Evolutionary conservation across 306 rosid genomes (phyloP), one percentile per base, ranked within the genome.

Genomic region (Cicer arietinum): DNA sequence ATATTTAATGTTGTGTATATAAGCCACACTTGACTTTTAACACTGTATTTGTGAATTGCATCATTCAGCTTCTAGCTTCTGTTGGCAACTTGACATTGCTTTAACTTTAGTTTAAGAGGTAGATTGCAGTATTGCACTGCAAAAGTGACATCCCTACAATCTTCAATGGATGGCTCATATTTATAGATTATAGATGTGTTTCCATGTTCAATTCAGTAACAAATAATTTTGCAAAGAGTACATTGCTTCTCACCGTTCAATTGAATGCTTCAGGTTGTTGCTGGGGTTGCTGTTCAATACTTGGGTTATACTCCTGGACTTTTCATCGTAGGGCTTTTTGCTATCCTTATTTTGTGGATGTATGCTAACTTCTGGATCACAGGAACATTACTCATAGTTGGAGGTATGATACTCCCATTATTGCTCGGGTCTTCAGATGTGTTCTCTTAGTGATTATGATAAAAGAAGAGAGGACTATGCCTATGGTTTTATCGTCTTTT

Each of bases 291-390:
- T 68, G 82, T 95, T 61, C 91, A 85, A 68, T 89, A 95, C 82
- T 77, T 95, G 88, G 99, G 99, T 22, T 95, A 90, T 81, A 95
- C 99, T 64, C 96, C 99, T 12, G 99, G 99, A 30, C 70, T 95
- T 69, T 95, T 92, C 64, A 92, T 95, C 8, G 98, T 95, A 25
- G 99, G 99, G 79, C 88, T 95, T 64, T 88, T 90, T 30, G 97
- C 84, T 69, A 95, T 95, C 90, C 92, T 95, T 53, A 79, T 95
- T 67, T 85, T 95, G 79, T 95, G 98, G 99, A 92, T 90, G 97
- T 95, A 84, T 78, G 99, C 98, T 76, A 92, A 95, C 89, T 89
- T 95, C 84, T 92, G 98, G 99, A 90, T 95, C 82, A 84, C 97
- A 6, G 99, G 99, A 81, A 80, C 84, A 11, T 83, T 95, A 81